Evolutionary conservation across 2,329 filamentous ascomycete genomes (phyloP), one percentile per base, ranked within the genome.

Genomic region (Teratosphaeriaceae sp.): DNA sequence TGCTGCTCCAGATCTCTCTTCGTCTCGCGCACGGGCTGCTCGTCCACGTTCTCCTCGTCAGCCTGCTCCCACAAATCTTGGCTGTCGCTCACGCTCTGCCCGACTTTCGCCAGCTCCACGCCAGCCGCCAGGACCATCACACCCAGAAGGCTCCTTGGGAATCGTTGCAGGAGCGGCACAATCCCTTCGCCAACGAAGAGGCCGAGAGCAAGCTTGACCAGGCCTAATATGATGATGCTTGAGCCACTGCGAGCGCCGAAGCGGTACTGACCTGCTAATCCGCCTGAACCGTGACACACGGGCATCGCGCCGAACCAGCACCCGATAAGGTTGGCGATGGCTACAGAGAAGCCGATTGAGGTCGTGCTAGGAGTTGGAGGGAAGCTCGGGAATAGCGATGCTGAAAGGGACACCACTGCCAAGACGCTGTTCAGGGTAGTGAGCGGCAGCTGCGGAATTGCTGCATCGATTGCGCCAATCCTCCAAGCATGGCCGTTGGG

Each of bases 261-360:
- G 3, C 88, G 80, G 62, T 88, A 87, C 62, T 97, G 90, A 0
- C 85, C 92, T 4, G 92, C 92, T 0, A 97, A 71, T 0, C 90
- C 90, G 2, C 90, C 90, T 1, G 88, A 88, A 4, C 90, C 90
- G 61, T 97, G 92, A 59, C 92, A 97, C 3, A 92, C 81, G 2
- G 90, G 92, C 92, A 96, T 97, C 4, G 84, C 85, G 37, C 89
- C 89, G 56, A 95, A 94, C 85, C 87, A 94, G 56, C 86, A 89
- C 13, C 85, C 84, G 1, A 84, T 63, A 3, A 96, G 69, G 60
- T 97, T 97, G 79, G 95, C 94, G 2, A 72, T 57, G 0, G 83
- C 82, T 3, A 97, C 86, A 42, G 87, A 94, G 46, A 89, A 62
- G 1, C 89, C 90, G 22, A 97, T 72, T 1, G 80, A 73, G 0